Evolutionary conservation across 129 eudicot genomes (phyloP).

Genomic region (Ambrosia artemisiifolia): DNA sequence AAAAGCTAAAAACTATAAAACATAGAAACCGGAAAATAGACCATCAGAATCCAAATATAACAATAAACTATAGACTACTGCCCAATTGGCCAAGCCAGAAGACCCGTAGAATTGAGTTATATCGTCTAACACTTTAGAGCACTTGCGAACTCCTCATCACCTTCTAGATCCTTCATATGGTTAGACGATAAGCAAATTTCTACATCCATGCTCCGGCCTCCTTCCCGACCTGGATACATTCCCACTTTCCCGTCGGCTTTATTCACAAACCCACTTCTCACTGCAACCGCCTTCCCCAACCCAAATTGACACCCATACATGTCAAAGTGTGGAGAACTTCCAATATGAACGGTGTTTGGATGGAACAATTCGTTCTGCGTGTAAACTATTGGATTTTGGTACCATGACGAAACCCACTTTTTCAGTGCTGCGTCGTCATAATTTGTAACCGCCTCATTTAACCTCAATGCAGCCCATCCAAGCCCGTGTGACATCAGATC

Average conservation of each 20-base stretch:
- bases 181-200: constrained; percentile 35
- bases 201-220: constrained; percentile 36
- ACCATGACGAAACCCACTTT: constrained; percentile 20
- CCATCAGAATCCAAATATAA: no score
- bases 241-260: no score
- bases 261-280: no score
- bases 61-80: no score
- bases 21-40: no score
- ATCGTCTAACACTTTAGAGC: background rate
- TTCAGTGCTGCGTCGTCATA: constrained; percentile 13
- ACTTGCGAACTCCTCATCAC: constrained; percentile 23
- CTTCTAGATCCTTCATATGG: constrained; percentile 21
- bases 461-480: constrained; percentile 39
- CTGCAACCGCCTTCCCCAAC: no score
- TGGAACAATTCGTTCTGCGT: background rate
- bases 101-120: no score
- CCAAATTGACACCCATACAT: constrained; percentile 45
- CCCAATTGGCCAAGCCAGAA: no score
- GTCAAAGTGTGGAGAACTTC: constrained; percentile 39
- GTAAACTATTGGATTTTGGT: constrained; percentile 12
- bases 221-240: no score
- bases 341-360: background rate
- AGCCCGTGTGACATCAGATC: constrained; percentile 26
- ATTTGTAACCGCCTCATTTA: constrained; percentile 25
- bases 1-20: no score